A percentile compares a stretch with the other conserved stretches of the same genome.
Conservation (phyloP, 202 grass and related monocot genomes). For the Sporobolus alterniflorus region DNA sequence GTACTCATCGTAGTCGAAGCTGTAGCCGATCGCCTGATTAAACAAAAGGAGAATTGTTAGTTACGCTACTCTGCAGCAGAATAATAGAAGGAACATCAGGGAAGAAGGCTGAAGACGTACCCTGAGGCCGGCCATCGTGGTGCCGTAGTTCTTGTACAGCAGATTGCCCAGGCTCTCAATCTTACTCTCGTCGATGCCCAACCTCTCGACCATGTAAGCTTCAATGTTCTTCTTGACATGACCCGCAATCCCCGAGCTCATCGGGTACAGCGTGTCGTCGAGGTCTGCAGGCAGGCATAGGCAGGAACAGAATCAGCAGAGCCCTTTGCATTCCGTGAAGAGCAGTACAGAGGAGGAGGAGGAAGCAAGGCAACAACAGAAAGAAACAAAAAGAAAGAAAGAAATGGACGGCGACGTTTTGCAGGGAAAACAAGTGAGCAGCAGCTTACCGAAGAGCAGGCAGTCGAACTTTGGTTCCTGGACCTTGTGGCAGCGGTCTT, state of each 20-base stretch:
- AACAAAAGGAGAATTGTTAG: neutral
- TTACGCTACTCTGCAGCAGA: neutral
- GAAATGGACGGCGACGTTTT: conserved; percentile 30
- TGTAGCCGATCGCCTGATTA: conserved; percentile 79
- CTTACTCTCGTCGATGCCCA: conserved; percentile 74
- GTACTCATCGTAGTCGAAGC: conserved; percentile 92
- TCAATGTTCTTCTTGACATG: conserved; percentile 84
- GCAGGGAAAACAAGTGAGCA: neutral
- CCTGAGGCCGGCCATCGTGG: conserved; percentile 93
- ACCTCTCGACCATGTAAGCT: conserved; percentile 91
- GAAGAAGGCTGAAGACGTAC: conserved; percentile 34
- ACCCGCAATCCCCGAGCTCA: conserved; percentile 79
- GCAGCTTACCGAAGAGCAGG: conserved; percentile 86
- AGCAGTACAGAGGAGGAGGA: neutral
- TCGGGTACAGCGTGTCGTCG: conserved; percentile 92
- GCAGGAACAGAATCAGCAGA: conserved; percentile 44
- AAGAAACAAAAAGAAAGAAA: neutral
- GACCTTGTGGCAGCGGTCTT: conserved; percentile 68
- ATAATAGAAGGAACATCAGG: neutral
- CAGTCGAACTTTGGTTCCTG: conserved; percentile 81
- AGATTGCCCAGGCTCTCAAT: conserved; percentile 71
- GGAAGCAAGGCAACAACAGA: neutral
- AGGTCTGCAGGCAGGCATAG: conserved; percentile 60
- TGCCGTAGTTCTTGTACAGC: conserved; percentile 96
- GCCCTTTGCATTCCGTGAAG: conserved; percentile 26